Conservation (phyloP, 129 eudicot species). For the Artemisia argyi region DNA sequence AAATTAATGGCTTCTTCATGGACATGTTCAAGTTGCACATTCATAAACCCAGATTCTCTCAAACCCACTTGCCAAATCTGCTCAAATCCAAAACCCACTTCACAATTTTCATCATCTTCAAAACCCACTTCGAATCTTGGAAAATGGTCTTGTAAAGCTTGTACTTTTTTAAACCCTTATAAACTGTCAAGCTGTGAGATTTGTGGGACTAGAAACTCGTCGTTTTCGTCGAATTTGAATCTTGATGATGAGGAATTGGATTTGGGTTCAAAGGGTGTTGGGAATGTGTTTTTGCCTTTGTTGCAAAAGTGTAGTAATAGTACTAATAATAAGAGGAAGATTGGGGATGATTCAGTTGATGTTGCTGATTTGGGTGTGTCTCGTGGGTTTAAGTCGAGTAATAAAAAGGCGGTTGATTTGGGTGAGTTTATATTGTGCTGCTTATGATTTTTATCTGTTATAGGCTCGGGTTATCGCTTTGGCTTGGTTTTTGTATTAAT, state of each 20-base stretch:
- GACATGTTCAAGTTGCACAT: slow-evolving; percentile 84
- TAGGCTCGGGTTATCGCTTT: too few relatives aligned
- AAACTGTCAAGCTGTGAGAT: slow-evolving; percentile 51
- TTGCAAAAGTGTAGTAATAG: slow-evolving; percentile 35
- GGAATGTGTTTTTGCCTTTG: slow-evolving; percentile 72
- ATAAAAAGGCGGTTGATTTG: too few relatives aligned
- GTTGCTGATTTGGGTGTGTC: not conserved
- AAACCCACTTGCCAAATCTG: slow-evolving; percentile 72
- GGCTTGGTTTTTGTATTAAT: too few relatives aligned
- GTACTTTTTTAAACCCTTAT: slow-evolving; percentile 75
- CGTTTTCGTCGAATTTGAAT: slow-evolving; percentile 36
- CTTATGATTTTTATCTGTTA: too few relatives aligned
- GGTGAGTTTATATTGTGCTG: too few relatives aligned
- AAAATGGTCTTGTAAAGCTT: slow-evolving; percentile 83
- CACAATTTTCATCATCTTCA: slow-evolving; percentile 33
- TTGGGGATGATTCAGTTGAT: slow-evolving; percentile 23
- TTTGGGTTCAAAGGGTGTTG: slow-evolving; percentile 50
- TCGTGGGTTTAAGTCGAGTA: not conserved
- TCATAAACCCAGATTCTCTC: slow-evolving; percentile 62
- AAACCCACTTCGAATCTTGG: slow-evolving; percentile 28
- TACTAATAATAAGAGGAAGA: slow-evolving; percentile 48
- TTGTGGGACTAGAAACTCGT: slow-evolving; percentile 74
- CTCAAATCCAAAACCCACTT: slow-evolving; percentile 37
- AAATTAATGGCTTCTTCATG: slow-evolving; percentile 39
- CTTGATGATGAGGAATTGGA: slow-evolving; percentile 40